Evolutionary conservation across 2,329 filamentous ascomycete species (phyloP).

Genomic region (Colletotrichum sp.): DNA sequence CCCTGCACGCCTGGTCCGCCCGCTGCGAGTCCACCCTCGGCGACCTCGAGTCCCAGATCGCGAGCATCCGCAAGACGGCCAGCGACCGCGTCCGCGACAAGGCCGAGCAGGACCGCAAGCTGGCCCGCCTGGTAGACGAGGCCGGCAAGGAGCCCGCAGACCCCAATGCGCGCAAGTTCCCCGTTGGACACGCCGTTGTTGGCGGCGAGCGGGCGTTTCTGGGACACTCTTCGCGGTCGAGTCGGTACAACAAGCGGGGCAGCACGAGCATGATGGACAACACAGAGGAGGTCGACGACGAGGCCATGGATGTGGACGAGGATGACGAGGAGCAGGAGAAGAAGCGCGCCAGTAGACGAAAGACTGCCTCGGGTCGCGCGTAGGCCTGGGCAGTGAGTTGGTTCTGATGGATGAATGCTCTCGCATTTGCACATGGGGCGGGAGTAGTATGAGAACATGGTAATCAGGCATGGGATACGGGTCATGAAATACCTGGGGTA

Average conservation of each 20-base stretch:
- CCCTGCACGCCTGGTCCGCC: conserved; percentile 76
- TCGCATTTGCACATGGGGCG: not conserved
- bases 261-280: conserved; percentile 43
- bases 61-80: conserved; percentile 65
- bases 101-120: conserved; percentile 48
- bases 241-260: conserved; percentile 21
- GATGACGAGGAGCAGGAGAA: conserved; percentile 50
- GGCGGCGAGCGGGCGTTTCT: conserved; percentile 13
- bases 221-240: conserved; percentile 26
- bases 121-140: conserved; percentile 55
- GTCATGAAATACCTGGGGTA: not conserved
- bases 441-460: not conserved
- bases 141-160: conserved; percentile 35
- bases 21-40: conserved; percentile 77
- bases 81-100: conserved; percentile 56
- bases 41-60: conserved; percentile 79
- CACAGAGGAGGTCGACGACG: conserved; percentile 46
- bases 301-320: conserved; percentile 63
- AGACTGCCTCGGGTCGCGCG: conserved; percentile 44
- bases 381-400: not conserved
- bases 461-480: not conserved
- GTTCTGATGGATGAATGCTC: not conserved
- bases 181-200: not conserved
- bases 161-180: conserved; percentile 22
- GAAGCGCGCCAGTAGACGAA: conserved; percentile 58